Percentiles rank a stretch among this genome's conserved stretches.
phyloP scores from a whole-genome alignment of 1,139 yeast genomes.

The Pichia terricola region DNA sequence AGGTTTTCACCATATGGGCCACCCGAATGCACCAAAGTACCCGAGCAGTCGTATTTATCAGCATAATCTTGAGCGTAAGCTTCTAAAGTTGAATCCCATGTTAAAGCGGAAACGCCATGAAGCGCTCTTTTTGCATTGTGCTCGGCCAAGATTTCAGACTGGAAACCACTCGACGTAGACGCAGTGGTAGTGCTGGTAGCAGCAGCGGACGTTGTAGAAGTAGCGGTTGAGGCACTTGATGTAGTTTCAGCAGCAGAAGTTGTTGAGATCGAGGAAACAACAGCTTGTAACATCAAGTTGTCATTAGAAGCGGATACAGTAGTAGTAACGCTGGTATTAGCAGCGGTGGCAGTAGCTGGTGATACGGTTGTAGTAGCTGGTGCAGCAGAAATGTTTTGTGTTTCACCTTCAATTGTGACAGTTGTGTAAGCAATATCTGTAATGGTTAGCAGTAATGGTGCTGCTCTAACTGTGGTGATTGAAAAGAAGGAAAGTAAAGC shows the following conservation, averaged over 20 bases:
- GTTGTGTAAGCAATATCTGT: slow-evolving; percentile 15
- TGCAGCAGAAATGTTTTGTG: slow-evolving; percentile 14
- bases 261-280: slow-evolving; percentile 7
- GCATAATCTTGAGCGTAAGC: slow-evolving; percentile 39
- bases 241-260: slow-evolving; percentile 13
- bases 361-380: slow-evolving; percentile 4
- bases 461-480: slow-evolving; percentile 10
- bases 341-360: slow-evolving; percentile 10
- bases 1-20: slow-evolving; percentile 48
- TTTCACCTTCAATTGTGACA: slow-evolving; percentile 9
- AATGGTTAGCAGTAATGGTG: slow-evolving; percentile 18
- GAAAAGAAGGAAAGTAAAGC: slow-evolving; percentile 2
- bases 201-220: slow-evolving; percentile 1
- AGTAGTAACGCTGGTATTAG: slow-evolving; percentile 10
- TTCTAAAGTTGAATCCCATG: slow-evolving; percentile 40
- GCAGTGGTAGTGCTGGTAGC: slow-evolving; percentile 6
- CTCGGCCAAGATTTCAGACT: slow-evolving; percentile 29
- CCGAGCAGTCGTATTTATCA: slow-evolving; percentile 36
- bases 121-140: slow-evolving; percentile 44
- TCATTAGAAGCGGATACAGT: slow-evolving; percentile 6
- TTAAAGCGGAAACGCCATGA: slow-evolving; percentile 34
- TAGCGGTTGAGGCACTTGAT: slow-evolving; percentile 15
- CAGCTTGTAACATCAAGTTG: slow-evolving; percentile 1
- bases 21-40: slow-evolving; percentile 38
- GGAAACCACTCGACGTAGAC: slow-evolving; percentile 17